Base-by-base conservation (phyloP, 2,329 filamentous ascomycete genomes). In the Hypoxylon sp. region DNA sequence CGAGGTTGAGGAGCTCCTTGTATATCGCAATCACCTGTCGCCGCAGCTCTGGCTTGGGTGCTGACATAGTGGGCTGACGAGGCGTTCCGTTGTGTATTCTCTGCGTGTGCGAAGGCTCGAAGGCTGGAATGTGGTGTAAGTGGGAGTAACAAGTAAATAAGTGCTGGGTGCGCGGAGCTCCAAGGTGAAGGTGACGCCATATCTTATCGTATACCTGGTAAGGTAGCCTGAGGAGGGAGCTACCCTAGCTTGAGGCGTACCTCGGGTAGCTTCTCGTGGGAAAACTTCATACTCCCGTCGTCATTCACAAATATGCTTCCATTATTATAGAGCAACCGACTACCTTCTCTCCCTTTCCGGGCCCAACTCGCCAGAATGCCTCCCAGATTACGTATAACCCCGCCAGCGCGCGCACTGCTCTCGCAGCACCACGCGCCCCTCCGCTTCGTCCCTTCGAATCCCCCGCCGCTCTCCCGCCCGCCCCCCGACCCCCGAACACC, bases 1-100 rank as follows among this genome's bases (percentile, higher is more conserved):
- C 92, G 11, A 98, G 81, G 69, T 89, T 87, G 38, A 99, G 83
- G 9, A 97, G 85, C 69, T 97, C 92, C 96, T 97, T 97, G 79
- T 97, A 97, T 57, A 97, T 85, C 31, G 84, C 82, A 63, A 97
- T 90, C 41, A 97, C 93, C 72, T 95, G 86, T 58, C 85, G 81
- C 51, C 92, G 86, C 23, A 97, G 81, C 58, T 83, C 77, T 2
- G 79, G 75, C 64, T 84, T 88, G 0, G 75, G 68, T 2, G 75
- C 65, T 7, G 74, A 60, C 67, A 74, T 73, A 18, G 45, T 55
- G 17, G 42, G 20, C 18, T 35, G 20, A 6, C 13, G 20, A 10
- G 15, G 9, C 26, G 26, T 11, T 15, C 38, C 38, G 26, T 42
- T 17, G 38, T 5, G 11, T 11, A 18, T 17, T 37, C 13, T 8